These are phyloP conservation scores for Sugiyamaella chiloensis DNA, from an alignment of 805 yeast species.

Conservation along the genomic window DNA sequence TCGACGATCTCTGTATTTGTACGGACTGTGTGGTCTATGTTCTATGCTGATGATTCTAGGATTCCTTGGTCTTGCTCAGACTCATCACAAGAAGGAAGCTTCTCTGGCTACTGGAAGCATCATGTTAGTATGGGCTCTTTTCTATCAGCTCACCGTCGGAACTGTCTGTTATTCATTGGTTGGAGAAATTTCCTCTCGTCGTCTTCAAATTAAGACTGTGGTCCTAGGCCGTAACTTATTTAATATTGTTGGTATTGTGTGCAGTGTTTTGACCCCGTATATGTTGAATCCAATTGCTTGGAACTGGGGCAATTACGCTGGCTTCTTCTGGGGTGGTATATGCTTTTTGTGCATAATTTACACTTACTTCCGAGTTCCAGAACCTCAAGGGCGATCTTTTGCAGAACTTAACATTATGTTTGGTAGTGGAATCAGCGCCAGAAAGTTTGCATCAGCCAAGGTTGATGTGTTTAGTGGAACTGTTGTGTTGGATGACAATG, in stretches of 20 bases:
- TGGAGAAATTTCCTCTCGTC: constrained; percentile 42
- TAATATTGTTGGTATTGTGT: constrained; percentile 21
- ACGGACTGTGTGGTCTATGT: constrained; percentile 36
- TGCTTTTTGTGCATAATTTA: constrained; percentile 35
- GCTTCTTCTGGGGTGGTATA: constrained; percentile 45
- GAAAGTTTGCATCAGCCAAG: constrained; percentile 26
- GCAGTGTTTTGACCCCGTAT: constrained; percentile 36
- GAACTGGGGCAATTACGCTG: constrained; percentile 48
- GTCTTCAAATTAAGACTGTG: constrained; percentile 42
- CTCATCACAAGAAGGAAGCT: constrained; percentile 18
- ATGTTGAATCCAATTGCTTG: constrained; percentile 47
- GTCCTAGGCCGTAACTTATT: constrained; percentile 38
- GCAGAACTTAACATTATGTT: constrained; percentile 59
- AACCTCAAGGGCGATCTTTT: constrained; percentile 52
- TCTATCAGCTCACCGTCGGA: constrained; percentile 45
- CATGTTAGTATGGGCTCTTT: constrained; percentile 44
- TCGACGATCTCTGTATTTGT: constrained; percentile 21
- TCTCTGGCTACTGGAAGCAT: constrained; percentile 36
- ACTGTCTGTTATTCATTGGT: constrained; percentile 41
- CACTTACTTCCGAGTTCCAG: constrained; percentile 55
- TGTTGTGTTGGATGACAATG: background rate
- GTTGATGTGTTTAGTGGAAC: constrained; percentile 15
- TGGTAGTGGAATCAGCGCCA: constrained; percentile 30
- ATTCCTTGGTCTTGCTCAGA: constrained; percentile 11
- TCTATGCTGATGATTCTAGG: constrained; percentile 45